Percentiles rank a stretch among this genome's conserved stretches.
Conservation (phyloP, 371 early-diverging fungal genomes). For the Mortierella sp. region DNA sequence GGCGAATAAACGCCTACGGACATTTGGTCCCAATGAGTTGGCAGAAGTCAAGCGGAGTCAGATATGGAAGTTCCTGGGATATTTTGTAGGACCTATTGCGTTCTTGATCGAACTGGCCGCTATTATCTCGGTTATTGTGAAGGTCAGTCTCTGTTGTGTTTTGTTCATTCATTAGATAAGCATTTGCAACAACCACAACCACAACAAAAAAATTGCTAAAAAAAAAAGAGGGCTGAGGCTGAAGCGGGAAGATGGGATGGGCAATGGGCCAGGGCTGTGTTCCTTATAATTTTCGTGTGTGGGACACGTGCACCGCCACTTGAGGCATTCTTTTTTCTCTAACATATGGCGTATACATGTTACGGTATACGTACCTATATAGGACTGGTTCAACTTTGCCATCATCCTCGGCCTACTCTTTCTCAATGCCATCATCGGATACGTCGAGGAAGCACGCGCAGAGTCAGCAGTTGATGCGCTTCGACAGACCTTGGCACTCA, state of each 20-base stretch:
- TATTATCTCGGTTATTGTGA: conserved; percentile 65
- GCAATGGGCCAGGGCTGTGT: too few relatives aligned
- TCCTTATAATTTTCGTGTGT: background rate
- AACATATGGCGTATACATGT: too few relatives aligned
- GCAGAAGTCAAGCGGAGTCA: conserved; percentile 73
- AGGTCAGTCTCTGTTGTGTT: conserved; percentile 31
- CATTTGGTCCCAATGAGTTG: conserved; percentile 66
- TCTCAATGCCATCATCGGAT: conserved; percentile 92
- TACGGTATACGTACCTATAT: background rate
- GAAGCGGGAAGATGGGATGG: too few relatives aligned
- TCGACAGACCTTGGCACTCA: conserved; percentile 88
- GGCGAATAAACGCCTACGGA: conserved; percentile 57
- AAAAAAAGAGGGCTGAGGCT: background rate
- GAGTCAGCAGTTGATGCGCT: conserved; percentile 92
- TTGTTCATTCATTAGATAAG: background rate
- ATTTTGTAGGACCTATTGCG: conserved; percentile 81
- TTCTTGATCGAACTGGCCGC: conserved; percentile 75
- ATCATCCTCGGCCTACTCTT: conserved; percentile 85
- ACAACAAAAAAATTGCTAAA: background rate
- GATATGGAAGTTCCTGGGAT: conserved; percentile 79
- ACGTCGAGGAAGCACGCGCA: conserved; percentile 89
- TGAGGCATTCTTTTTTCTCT: too few relatives aligned
- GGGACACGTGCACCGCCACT: too few relatives aligned
- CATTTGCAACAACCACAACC: too few relatives aligned
- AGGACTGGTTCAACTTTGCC: conserved; percentile 87